A percentile compares a stretch with the other conserved stretches of the same genome.
These are phyloP conservation scores for Mycena kentingensis DNA, from an alignment of 768 basidiomycete genomes.

Conservation along the genomic window DNA sequence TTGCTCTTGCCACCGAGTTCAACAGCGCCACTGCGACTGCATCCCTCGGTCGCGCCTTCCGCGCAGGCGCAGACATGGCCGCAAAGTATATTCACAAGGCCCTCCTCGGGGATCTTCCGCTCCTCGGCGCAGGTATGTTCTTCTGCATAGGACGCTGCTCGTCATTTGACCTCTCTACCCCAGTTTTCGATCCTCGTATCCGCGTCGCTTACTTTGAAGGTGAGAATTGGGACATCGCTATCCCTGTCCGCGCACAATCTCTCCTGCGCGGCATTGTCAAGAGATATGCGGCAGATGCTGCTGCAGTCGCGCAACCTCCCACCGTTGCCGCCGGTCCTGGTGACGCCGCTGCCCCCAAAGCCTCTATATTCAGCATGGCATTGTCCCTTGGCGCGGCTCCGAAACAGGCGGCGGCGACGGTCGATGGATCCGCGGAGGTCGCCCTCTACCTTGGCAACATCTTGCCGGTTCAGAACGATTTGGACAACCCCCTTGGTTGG, in stretches of 20 bases:
- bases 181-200: constrained; percentile 3
- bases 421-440: not conserved
- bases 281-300: constrained; percentile 1
- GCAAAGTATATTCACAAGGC: constrained; percentile 3
- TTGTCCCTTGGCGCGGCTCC: not conserved
- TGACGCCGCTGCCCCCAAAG: too few relatives aligned
- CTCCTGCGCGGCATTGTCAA: constrained; percentile 2
- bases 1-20: too few relatives aligned
- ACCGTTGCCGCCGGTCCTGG: too few relatives aligned
- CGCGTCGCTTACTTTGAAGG: not conserved
- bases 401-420: not conserved
- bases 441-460: constrained; percentile 5
- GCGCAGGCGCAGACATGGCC: not conserved
- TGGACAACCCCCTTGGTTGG: constrained; percentile 6
- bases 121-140: constrained; percentile 3
- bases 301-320: too few relatives aligned
- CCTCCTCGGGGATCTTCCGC: constrained; percentile 2
- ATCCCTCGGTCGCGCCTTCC: too few relatives aligned
- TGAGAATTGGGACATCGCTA: not conserved
- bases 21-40: too few relatives aligned
- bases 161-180: not conserved
- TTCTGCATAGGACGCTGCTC: not conserved
- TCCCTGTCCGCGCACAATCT: not conserved
- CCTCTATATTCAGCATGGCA: not conserved
- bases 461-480: constrained; percentile 1